These are phyloP conservation scores for Colletotrichum caudatum DNA, from an alignment of 2,329 filamentous ascomycete genomes.

Conservation along the genomic window DNA sequence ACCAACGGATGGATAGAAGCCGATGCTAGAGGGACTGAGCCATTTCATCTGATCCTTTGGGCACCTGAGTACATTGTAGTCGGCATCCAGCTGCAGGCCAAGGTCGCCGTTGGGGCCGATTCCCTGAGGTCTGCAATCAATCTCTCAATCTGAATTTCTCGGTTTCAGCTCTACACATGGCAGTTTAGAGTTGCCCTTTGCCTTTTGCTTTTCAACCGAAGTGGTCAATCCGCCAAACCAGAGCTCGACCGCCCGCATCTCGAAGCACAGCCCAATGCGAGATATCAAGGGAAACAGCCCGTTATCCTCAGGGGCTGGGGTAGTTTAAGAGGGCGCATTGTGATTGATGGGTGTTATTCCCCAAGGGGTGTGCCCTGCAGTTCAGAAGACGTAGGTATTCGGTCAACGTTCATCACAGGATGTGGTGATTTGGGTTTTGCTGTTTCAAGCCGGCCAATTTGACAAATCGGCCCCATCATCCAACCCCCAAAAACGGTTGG, in stretches of 20 bases:
- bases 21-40: slow-evolving; percentile 1
- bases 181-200: slow-evolving; percentile 31
- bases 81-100: slow-evolving; percentile 20
- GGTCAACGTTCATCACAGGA: slow-evolving; percentile 20
- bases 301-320: not conserved
- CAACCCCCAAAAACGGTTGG: not conserved
- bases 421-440: slow-evolving; percentile 25
- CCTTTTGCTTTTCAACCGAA: slow-evolving; percentile 7
- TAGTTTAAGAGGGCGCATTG: slow-evolving; percentile 6
- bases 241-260: not conserved
- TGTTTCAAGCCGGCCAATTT: slow-evolving; percentile 28
- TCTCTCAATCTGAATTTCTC: slow-evolving; percentile 1
- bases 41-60: slow-evolving; percentile 16
- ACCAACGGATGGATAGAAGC: not conserved
- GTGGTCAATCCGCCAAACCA: not conserved
- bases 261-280: slow-evolving; percentile 19
- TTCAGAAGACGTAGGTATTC: not conserved
- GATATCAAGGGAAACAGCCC: slow-evolving; percentile 1
- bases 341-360: slow-evolving; percentile 17
- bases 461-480: slow-evolving; percentile 24
- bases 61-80: slow-evolving; percentile 8
- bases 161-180: not conserved
- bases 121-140: slow-evolving; percentile 8
- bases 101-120: slow-evolving; percentile 24
- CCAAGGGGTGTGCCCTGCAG: slow-evolving; percentile 24